Percentiles rank a stretch among this genome's conserved stretches.
phyloP scores from a whole-genome alignment of 1,284 basidiomycete genomes.

The Naganishia sp. region DNA sequence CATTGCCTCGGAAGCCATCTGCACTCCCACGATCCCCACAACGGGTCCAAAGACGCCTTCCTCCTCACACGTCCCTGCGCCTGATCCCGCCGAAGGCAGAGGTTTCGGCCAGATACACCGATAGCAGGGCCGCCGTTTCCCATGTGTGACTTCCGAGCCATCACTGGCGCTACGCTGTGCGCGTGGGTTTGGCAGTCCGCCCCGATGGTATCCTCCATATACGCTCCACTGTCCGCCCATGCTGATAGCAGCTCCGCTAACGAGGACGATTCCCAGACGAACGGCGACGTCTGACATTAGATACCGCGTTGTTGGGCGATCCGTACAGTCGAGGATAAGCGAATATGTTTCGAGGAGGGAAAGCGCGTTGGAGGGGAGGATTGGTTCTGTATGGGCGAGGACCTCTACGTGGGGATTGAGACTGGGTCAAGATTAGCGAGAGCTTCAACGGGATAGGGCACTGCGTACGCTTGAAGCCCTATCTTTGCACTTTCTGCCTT shows the following conservation, averaged over 20 bases:
- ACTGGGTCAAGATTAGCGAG: slow-evolving; percentile 52
- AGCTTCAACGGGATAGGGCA: neutral
- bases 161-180: neutral
- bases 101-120: slow-evolving; percentile 83
- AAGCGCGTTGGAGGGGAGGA: slow-evolving; percentile 66
- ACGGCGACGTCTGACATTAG: slow-evolving; percentile 90
- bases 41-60: slow-evolving; percentile 86
- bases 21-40: slow-evolving; percentile 84
- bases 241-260: slow-evolving; percentile 90
- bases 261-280: slow-evolving; percentile 70
- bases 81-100: slow-evolving; percentile 61
- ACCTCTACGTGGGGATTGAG: slow-evolving; percentile 68
- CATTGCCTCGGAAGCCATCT: slow-evolving; percentile 88
- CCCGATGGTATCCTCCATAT: slow-evolving; percentile 60
- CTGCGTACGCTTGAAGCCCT: slow-evolving; percentile 63
- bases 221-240: slow-evolving; percentile 86
- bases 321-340: slow-evolving; percentile 91
- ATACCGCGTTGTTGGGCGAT: slow-evolving; percentile 89
- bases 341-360: slow-evolving; percentile 66
- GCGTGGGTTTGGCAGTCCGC: slow-evolving; percentile 27
- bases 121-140: slow-evolving; percentile 76
- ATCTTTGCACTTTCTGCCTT: slow-evolving; percentile 81
- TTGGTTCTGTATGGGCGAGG: slow-evolving; percentile 59
- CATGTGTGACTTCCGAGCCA: neutral
- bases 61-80: slow-evolving; percentile 78